Evolutionary conservation across 768 basidiomycete species (phyloP), one percentile per base, ranked within the genome.

Genomic region (Pulveroboletus sp.): DNA sequence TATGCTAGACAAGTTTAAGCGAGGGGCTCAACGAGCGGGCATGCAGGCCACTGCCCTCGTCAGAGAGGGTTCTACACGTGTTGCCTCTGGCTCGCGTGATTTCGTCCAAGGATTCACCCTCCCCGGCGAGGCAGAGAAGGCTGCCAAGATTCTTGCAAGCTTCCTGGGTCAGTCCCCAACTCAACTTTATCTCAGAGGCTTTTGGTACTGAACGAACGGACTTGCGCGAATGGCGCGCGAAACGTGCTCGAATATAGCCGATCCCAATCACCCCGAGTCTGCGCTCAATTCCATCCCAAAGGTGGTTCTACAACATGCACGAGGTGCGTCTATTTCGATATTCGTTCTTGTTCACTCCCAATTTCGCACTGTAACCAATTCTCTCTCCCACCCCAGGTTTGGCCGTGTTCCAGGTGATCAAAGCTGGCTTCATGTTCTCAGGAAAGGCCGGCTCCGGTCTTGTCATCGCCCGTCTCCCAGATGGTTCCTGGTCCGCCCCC

Each of bases 401-500:
- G 51, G 94, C 94, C 42, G 79, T 97, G 57, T 97, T 96, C 78
- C 89, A 92, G 60, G 91, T 96, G 13, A 72, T 96, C 67, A 89
- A 91, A 70, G 90, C 91, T 5, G 93, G 94, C 2, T 95, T 97
- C 73, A 82, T 94, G 46, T 94, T 95, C 77, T 91, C 89, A 11
- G 94, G 91, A 41, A 95, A 93, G 71, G 91, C 89, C 1, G 94
- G 94, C 39, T 93, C 90, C 1, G 94, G 94, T 13, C 68, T 95
- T 55, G 90, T 98, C 70, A 87, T 96, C 63, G 88, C 93, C 17
- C 85, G 93, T 12, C 79, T 94, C 37, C 88, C 90, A 9, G 93
- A 97, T 62, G 95, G 95, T 58, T 93, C 91, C 10, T 96, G 93
- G 93, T 92, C 89, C 41, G 95, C 95, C 1, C 95, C 95, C 4